Conservation (phyloP, 768 basidiomycete species). For the Tephrocybe sp. region DNA sequence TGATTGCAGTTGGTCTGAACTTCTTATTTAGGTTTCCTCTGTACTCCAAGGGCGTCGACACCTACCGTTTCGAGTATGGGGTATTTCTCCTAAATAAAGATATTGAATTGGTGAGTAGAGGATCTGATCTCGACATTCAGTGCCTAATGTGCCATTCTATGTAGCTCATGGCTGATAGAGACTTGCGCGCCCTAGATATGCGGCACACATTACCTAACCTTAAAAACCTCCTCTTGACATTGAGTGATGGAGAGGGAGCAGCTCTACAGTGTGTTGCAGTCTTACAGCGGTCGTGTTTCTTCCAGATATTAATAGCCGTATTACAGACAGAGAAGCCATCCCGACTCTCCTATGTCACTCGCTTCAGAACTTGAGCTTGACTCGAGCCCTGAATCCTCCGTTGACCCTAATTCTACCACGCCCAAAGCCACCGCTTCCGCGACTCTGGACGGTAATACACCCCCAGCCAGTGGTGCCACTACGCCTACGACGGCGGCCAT, state of each 20-base stretch:
- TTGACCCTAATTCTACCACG: conserved; percentile 27
- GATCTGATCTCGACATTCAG: conserved; percentile 5
- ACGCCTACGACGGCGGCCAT: conserved; percentile 49
- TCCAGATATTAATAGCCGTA: conserved; percentile 17
- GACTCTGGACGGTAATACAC: conserved; percentile 34
- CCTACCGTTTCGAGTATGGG: conserved; percentile 95
- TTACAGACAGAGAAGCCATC: conserved; percentile 16
- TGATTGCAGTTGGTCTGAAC: conserved; percentile 3
- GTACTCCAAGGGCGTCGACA: conserved; percentile 92
- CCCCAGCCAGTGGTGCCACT: conserved; percentile 52
- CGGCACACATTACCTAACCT: conserved; percentile 96
- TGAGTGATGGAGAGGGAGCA: conserved; percentile 67
- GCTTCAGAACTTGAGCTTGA: conserved; percentile 21
- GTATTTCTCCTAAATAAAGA: conserved; percentile 97
- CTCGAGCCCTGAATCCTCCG: conserved; percentile 21
- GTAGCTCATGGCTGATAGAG: conserved; percentile 89
- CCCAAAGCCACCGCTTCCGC: conserved; percentile 32
- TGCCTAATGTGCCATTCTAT: conserved; percentile 7
- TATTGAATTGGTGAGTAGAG: conserved; percentile 78
- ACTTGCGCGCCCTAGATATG: conserved; percentile 86
- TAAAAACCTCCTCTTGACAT: conserved; percentile 86
- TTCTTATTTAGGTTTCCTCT: conserved; percentile 76
- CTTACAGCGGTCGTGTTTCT: conserved; percentile 11
- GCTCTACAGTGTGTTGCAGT: conserved; percentile 41
- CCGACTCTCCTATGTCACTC: conserved; percentile 27